These are phyloP conservation scores for Dendrobium huoshanense DNA, from an alignment of 106 monocot species.

Conservation along the genomic window DNA sequence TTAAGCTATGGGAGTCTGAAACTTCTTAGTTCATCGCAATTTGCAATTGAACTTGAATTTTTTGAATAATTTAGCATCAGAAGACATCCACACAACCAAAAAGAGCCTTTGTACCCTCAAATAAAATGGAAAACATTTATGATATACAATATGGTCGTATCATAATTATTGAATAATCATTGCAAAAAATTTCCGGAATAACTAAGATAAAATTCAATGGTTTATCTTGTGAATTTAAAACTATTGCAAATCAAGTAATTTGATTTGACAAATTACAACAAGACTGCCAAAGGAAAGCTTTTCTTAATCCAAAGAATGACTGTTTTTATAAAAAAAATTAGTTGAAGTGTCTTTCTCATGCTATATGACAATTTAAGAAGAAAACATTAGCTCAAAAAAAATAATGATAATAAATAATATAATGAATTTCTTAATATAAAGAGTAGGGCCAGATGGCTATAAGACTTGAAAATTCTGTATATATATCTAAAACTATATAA, in stretches of 20 bases:
- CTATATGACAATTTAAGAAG: too few relatives aligned
- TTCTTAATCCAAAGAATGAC: too few relatives aligned
- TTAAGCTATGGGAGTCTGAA: background rate
- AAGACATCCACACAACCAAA: background rate
- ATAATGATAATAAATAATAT: too few relatives aligned
- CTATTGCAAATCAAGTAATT: background rate
- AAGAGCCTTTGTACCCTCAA: background rate
- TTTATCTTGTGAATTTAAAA: background rate
- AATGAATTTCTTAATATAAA: too few relatives aligned
- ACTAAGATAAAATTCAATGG: background rate
- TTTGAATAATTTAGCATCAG: background rate
- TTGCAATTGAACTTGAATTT: background rate
- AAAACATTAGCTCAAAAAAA: too few relatives aligned
- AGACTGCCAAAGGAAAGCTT: too few relatives aligned
- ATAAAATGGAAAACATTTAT: background rate
- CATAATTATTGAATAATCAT: background rate
- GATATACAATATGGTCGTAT: background rate
- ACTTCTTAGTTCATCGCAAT: background rate
- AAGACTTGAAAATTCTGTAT: too few relatives aligned
- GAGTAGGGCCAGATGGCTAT: too few relatives aligned
- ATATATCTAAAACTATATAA: too few relatives aligned
- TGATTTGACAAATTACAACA: too few relatives aligned
- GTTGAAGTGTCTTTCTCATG: too few relatives aligned
- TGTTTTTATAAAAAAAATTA: too few relatives aligned
- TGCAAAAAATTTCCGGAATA: background rate